These are phyloP conservation scores for Trametes villosa DNA, from an alignment of 768 basidiomycete species.

Conservation along the genomic window DNA sequence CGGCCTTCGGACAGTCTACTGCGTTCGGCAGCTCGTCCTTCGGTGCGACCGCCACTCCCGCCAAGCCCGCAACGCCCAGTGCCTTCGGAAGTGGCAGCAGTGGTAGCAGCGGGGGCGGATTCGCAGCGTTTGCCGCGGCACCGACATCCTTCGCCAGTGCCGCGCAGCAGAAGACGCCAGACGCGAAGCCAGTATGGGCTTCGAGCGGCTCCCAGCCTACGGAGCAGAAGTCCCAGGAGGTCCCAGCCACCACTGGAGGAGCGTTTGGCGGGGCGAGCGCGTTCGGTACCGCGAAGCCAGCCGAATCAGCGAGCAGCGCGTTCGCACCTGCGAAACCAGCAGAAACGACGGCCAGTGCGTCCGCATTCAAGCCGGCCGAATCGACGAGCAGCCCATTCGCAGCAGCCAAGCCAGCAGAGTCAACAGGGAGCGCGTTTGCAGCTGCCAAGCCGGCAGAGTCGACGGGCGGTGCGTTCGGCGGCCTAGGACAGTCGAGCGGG, in stretches of 20 bases:
- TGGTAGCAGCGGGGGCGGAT: conserved; percentile 2
- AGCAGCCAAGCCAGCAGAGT: background rate
- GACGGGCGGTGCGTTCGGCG: conserved; percentile 3
- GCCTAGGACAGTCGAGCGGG: conserved; percentile 1
- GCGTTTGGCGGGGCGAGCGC: background rate
- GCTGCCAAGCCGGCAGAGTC: background rate
- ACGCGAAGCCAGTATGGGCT: conserved; percentile 21
- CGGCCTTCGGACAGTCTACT: conserved; percentile 30
- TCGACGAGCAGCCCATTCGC: background rate
- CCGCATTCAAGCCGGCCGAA: background rate
- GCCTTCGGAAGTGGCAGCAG: background rate
- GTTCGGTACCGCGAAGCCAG: background rate
- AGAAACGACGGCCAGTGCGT: background rate
- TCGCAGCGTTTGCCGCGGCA: conserved; percentile 22
- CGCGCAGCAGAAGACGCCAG: background rate
- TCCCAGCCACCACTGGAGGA: background rate
- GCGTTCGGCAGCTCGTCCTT: conserved; percentile 39
- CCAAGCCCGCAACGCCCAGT: background rate
- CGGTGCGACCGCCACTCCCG: background rate
- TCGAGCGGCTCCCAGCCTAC: background rate
- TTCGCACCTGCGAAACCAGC: background rate
- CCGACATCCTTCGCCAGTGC: conserved; percentile 12
- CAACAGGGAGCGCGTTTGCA: background rate
- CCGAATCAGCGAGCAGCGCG: background rate
- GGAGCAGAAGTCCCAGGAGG: background rate